Percentiles rank a stretch among this genome's conserved stretches.
These are phyloP conservation scores for Starmerella floricola DNA, from an alignment of 805 yeast species.

Conservation along the genomic window DNA sequence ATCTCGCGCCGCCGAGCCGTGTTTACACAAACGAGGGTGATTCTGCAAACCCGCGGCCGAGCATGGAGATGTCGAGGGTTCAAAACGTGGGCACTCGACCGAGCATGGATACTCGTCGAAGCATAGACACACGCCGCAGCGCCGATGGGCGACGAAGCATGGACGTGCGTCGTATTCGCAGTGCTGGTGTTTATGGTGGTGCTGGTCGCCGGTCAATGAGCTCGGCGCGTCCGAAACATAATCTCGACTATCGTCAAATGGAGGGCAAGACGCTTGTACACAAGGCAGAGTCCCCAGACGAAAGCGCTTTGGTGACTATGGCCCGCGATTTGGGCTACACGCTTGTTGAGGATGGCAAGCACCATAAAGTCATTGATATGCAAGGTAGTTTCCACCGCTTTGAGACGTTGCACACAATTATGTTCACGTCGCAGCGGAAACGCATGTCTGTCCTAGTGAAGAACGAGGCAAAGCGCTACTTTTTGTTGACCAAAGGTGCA, in stretches of 20 bases:
- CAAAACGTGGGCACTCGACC: too few relatives aligned
- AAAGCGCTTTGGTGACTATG: conserved; percentile 63
- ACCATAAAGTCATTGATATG: conserved; percentile 33
- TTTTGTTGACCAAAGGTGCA: conserved; percentile 59
- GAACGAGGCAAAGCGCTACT: conserved; percentile 33
- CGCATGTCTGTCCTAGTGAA: conserved; percentile 65
- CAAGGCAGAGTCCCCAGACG: conserved; percentile 78
- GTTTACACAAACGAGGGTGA: too few relatives aligned
- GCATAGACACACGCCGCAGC: neutral
- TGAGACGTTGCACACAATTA: conserved; percentile 43
- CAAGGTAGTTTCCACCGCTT: conserved; percentile 38
- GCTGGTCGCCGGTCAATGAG: conserved; percentile 2
- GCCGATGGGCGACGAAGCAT: neutral
- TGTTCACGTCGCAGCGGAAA: conserved; percentile 61
- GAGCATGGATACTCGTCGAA: too few relatives aligned
- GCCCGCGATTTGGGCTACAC: conserved; percentile 65
- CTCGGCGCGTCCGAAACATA: conserved; percentile 11
- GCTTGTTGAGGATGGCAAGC: conserved; percentile 43
- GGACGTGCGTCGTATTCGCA: neutral
- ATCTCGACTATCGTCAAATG: conserved; percentile 21
- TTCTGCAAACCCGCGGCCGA: too few relatives aligned
- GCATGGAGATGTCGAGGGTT: too few relatives aligned
- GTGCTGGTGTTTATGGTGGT: conserved; percentile 1
- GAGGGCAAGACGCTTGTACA: conserved; percentile 35
- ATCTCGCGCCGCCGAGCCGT: too few relatives aligned